These are phyloP conservation scores for Limnomonas spitsbergensis DNA, from an alignment of 139 green algal species.

Conservation along the genomic window DNA sequence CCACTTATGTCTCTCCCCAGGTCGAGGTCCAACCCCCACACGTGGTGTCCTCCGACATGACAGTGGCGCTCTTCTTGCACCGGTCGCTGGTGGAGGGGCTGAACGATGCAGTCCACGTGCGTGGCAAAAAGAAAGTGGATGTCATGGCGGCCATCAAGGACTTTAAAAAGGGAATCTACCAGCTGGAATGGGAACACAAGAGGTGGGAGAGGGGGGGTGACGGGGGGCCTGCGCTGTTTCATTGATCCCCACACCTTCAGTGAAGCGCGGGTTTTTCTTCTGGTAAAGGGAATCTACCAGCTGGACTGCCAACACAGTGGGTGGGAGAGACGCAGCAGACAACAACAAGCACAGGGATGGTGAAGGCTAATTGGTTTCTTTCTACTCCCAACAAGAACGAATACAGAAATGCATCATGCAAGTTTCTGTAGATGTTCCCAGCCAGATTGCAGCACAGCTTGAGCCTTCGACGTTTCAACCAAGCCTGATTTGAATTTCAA, in stretches of 20 bases:
- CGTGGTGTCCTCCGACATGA: constrained; percentile 21
- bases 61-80: constrained; percentile 47
- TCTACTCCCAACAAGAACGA: background rate
- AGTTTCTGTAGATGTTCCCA: too few species aligned
- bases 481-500: too few species aligned
- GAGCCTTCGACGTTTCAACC: too few species aligned
- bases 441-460: too few species aligned
- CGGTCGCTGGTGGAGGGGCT: constrained; percentile 44
- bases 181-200: constrained; percentile 66
- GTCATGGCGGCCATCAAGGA: constrained; percentile 32
- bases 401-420: background rate
- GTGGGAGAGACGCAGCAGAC: too few species aligned
- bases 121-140: constrained; percentile 42
- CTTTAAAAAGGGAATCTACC: constrained; percentile 77
- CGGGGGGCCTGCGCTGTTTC: too few species aligned
- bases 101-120: constrained; percentile 49
- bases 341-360: too few species aligned
- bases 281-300: too few species aligned
- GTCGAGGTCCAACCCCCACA: constrained; percentile 22
- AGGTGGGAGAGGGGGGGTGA: background rate
- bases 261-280: too few species aligned
- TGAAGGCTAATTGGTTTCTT: too few species aligned
- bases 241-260: too few species aligned
- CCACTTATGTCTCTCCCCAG: constrained; percentile 19
- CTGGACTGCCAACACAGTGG: too few species aligned